phyloP scores from a whole-genome alignment of 306 rosid species.

The Inga laurina region DNA sequence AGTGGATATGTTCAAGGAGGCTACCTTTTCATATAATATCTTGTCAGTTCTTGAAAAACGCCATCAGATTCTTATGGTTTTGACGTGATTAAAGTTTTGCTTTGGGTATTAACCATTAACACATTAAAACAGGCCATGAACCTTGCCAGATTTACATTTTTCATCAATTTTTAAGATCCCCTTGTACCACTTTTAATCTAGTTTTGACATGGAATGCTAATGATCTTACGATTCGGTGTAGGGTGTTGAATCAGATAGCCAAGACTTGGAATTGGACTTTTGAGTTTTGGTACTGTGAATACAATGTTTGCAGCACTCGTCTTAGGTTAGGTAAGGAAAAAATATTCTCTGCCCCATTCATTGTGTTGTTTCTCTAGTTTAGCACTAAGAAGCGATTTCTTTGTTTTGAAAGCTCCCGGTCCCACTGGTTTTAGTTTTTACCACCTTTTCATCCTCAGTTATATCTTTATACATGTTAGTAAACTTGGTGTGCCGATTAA shows the following conservation, averaged over 20 bases:
- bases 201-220: constrained; percentile 1
- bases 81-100: constrained; percentile 57
- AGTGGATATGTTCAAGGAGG: constrained; percentile 95
- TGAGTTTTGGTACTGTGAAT: constrained; percentile 93
- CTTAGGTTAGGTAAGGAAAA: constrained; percentile 60
- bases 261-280: constrained; percentile 97
- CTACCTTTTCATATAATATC: constrained; percentile 82
- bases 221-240: constrained; percentile 40
- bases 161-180: constrained; percentile 26
- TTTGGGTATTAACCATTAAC: constrained; percentile 5
- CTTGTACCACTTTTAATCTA: not conserved
- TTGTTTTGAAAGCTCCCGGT: constrained; percentile 1
- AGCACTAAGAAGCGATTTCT: not conserved
- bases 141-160: constrained; percentile 21
- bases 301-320: constrained; percentile 93
- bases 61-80: constrained; percentile 90
- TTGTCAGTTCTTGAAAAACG: constrained; percentile 88
- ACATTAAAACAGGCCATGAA: constrained; percentile 2
- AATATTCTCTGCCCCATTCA: constrained; percentile 17
- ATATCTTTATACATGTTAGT: constrained; percentile 46
- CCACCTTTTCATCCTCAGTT: constrained; percentile 5
- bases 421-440: not conserved
- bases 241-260: constrained; percentile 93
- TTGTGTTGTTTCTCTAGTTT: constrained; percentile 11
- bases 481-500: constrained; percentile 98